Percentiles rank a stretch among this genome's conserved stretches.
phyloP scores from a whole-genome alignment of 805 yeast genomes.

The Nakazawaea peltata region DNA sequence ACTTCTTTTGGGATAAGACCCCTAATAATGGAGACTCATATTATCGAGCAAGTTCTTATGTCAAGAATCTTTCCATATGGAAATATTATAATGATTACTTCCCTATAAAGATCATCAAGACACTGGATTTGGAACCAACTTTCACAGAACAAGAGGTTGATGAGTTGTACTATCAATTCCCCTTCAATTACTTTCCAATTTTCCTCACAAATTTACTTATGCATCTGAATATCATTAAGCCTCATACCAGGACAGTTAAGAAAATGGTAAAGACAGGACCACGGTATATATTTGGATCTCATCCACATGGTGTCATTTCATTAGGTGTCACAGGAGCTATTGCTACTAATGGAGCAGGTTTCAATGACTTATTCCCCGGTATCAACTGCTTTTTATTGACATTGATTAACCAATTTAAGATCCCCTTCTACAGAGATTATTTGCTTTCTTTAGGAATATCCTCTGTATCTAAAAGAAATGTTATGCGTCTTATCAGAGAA shows the following conservation, averaged over 20 bases:
- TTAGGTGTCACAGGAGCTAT: constrained; percentile 84
- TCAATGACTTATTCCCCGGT: constrained; percentile 70
- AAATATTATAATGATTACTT: constrained; percentile 68
- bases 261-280: constrained; percentile 47
- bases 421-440: constrained; percentile 87
- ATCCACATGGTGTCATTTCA: constrained; percentile 95
- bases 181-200: constrained; percentile 7
- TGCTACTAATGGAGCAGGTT: constrained; percentile 74
- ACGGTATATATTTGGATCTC: constrained; percentile 82
- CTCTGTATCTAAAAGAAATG: constrained; percentile 71
- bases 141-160: constrained; percentile 29
- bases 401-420: constrained; percentile 67
- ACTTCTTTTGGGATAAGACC: constrained; percentile 52
- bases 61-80: constrained; percentile 57
- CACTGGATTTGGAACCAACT: constrained; percentile 68
- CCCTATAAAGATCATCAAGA: constrained; percentile 67
- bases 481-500: constrained; percentile 47
- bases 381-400: constrained; percentile 76
- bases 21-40: constrained; percentile 69
- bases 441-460: constrained; percentile 74
- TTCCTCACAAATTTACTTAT: constrained; percentile 4
- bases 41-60: constrained; percentile 44
- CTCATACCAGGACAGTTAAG: constrained; percentile 2
- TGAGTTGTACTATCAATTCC: constrained; percentile 11
- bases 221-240: constrained; percentile 2